Evolutionary conservation across 169 alveolate genomes (phyloP), one percentile per base, ranked within the genome.

Genomic region (Amoebophrya sp.): DNA sequence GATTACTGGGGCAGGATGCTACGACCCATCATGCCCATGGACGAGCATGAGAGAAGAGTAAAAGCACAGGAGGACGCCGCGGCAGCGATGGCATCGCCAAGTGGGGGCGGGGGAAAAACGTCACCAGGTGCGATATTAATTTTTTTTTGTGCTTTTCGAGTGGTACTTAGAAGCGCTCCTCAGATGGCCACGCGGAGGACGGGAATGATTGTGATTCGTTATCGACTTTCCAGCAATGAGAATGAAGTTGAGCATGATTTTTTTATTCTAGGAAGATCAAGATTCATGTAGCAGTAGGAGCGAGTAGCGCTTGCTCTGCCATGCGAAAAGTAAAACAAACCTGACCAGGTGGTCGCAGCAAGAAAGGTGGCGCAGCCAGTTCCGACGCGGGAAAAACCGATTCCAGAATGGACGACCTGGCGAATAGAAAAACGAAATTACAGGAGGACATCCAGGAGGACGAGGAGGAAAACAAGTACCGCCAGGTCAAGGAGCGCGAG

Each of bases 391-490:
- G n/a, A n/a, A n/a, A n/a, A n/a, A n/a, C n/a, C n/a, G n/a, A n/a
- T n/a, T n/a, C n/a, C n/a, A n/a, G n/a, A n/a, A n/a, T n/a, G n/a
- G n/a, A n/a, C n/a, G n/a, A n/a, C n/a, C n/a, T n/a, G n/a, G 18
- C 32, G 18, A 25, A 66, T 25, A 2, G 83, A 12, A 66, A 66
- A 66, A 66, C 83, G 83, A 7, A 25, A 25, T 1, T 66, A 2
- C 38, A 0, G 35, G 83, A 66, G 35, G 32, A 66, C 29, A 25
- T 25, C 7, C 35, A 12, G 32, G 83, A 66, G 35, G 83, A 66
- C 83, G 83, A 66, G 39, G 83, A 66, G 83, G 83, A 66, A 25
- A 66, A 66, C 35, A 66, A 66, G 35, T 66, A 66, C 18, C 83
- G 83, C 29, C 12, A 25, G 0, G 83, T 66, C 7, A 66, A 66